Conservation (phyloP, 108 stramenopile species). For the Cylindrotheca closterium region DNA sequence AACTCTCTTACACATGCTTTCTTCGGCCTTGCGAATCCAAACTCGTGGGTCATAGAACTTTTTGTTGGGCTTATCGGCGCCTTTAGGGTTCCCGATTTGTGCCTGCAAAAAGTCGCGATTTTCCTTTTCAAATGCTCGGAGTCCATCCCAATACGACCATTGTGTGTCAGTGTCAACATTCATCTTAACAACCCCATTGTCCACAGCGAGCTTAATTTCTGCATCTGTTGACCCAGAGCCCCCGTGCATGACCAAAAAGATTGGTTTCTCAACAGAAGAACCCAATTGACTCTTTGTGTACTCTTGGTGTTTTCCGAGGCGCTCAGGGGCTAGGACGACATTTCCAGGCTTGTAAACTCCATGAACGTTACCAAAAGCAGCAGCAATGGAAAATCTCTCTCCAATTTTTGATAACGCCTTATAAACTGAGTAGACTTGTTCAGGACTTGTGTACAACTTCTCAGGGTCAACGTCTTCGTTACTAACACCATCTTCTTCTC, state of each 20-base stretch:
- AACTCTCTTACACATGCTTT: slow-evolving; percentile 85
- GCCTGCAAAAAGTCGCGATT: slow-evolving; percentile 89
- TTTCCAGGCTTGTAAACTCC: slow-evolving; percentile 98
- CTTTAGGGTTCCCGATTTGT: slow-evolving; percentile 97
- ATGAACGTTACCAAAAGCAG: slow-evolving; percentile 96
- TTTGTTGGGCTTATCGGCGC: slow-evolving; percentile 97
- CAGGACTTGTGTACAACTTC: slow-evolving; percentile 97
- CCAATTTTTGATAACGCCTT: slow-evolving; percentile 85
- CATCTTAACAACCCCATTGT: slow-evolving; percentile 96
- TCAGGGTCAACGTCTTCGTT: slow-evolving; percentile 93
- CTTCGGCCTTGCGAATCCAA: slow-evolving; percentile 96
- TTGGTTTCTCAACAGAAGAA: slow-evolving; percentile 67
- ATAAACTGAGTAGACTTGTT: slow-evolving; percentile 90
- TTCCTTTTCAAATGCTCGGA: slow-evolving; percentile 75
- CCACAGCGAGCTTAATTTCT: slow-evolving; percentile 88
- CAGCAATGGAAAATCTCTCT: slow-evolving; percentile 93
- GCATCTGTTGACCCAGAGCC: slow-evolving; percentile 94
- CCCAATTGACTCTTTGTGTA: slow-evolving; percentile 80
- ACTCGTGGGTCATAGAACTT: slow-evolving; percentile 98
- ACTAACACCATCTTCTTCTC: slow-evolving; percentile 98
- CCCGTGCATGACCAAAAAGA: slow-evolving; percentile 97
- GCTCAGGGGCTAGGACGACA: slow-evolving; percentile 86
- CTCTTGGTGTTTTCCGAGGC: slow-evolving; percentile 85
- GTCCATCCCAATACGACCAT: slow-evolving; percentile 96
- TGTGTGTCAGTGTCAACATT: slow-evolving; percentile 99